Base-by-base conservation (phyloP, 305 asterid species). In the Fraxinus paxiana region DNA sequence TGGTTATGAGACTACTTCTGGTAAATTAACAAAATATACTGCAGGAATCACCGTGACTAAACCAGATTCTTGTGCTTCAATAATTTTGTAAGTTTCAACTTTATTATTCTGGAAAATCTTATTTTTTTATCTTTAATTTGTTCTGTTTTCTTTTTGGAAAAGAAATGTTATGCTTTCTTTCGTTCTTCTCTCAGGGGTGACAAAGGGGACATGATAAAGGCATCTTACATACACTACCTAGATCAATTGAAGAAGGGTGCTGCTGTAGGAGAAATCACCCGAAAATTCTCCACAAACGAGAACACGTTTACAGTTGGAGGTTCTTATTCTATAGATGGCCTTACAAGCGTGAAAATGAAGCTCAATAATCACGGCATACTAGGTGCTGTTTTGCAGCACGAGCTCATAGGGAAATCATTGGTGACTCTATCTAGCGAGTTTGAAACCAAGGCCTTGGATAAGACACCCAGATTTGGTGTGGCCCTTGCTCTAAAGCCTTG, bases 11-110 rank as follows among this genome's bases (percentile, higher is more conserved):
- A 88, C 97, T 24, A 61, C 90, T 30, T 82, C 93, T 1, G 89
- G 88, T 54, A 84, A 89, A 80, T 76, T 92, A 54, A 84, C 90
- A 5, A 92, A 92, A 81, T 92, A 91, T 87, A 91, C 86, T 59
- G 96, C 96, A 15, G 96, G 96, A 75, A 81, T 92, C 81, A 83
- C 90, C 59, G 88, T 92, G 82, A 89, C 91, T 31, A 90, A 91
- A 85, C 96, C 94, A 61, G 97, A 92, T 26, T 90, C 97, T 9
- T 86, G 87, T 84, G 97, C 94, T 83, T 91, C 98, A 6, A 83
- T 95, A 75, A 90, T 93, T 85, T 80, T 93, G 98, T 95, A 88
- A 91, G 98, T 87, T 56, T 13, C 41, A 30, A 15, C 34, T 69
- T 5, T 6, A 30, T 30, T 30, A 28, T 69, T 30, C 41, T 30